Evolutionary conservation across 2,329 filamentous ascomycete species (phyloP), one percentile per base, ranked within the genome.

Genomic region (Colletotrichum zoysiae): DNA sequence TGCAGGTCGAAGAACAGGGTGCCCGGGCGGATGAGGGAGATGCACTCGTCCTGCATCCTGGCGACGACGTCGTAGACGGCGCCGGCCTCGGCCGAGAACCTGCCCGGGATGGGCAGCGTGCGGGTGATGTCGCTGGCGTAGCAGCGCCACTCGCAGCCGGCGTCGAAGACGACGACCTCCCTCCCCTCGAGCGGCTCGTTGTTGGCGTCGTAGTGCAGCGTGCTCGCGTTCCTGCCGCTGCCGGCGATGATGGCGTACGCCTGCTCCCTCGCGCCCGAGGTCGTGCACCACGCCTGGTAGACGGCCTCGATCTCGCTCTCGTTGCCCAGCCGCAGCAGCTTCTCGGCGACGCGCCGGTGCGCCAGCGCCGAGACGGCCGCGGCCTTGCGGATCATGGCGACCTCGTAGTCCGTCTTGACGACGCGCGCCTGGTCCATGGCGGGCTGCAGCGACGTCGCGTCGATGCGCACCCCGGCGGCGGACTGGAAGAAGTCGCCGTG

Each of bases 121-220:
- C 95, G 90, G 0, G 96, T 98, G 38, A 98, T 90, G 80, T 98
- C 95, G 69, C 92, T 93, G 40, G 94, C 94, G 80, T 99, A 98
- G 76, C 92, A 91, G 60, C 90, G 84, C 82, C 91, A 97, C 81
- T 98, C 95, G 75, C 91, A 92, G 2, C 94, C 95, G 1, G 95
- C 95, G 79, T 99, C 95, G 5, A 99, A 85, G 26, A 97, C 91
- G 42, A 98, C 84, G 40, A 95, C 86, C 77, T 95, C 90, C 69
- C 91, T 88, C 35, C 91, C 90, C 3, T 83, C 83, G 23, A 98
- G 87, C 1, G 90, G 82, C 76, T 92, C 88, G 77, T 97, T 87
- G 79, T 99, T 98, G 65, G 88, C 89, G 55, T 89, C 88, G 80
- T 99, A 99, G 81, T 99, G 96, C 51, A 98, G 85, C 0, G 93